Conservation (phyloP, 805 yeast genomes). For the Yamadazyma olivae region DNA sequence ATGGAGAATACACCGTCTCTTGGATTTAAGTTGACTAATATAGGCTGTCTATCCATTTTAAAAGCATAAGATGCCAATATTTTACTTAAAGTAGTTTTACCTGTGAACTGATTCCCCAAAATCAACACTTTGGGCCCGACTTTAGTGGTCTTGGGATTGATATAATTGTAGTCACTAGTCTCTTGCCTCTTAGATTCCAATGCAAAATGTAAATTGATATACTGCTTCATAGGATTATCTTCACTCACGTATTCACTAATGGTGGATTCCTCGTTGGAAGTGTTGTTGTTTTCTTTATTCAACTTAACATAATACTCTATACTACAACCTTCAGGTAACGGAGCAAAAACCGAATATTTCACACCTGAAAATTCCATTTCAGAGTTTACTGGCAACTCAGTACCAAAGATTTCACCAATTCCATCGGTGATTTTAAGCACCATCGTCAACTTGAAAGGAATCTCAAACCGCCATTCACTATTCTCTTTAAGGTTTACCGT, state of each 20-base stretch:
- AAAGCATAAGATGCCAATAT: constrained; percentile 72
- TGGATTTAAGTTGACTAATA: constrained; percentile 80
- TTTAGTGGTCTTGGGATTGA: constrained; percentile 26
- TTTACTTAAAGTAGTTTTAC: constrained; percentile 75
- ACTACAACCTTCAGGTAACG: constrained; percentile 59
- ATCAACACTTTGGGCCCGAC: constrained; percentile 61
- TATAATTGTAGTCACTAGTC: constrained; percentile 18
- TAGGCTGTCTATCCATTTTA: constrained; percentile 63
- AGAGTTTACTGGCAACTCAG: constrained; percentile 76
- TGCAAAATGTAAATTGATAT: constrained; percentile 70
- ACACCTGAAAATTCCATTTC: constrained; percentile 42
- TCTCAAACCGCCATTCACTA: constrained; percentile 80
- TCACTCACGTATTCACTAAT: constrained; percentile 65
- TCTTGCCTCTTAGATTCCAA: constrained; percentile 53
- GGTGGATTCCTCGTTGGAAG: constrained; percentile 32
- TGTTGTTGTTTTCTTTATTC: constrained; percentile 16
- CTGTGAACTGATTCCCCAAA: constrained; percentile 69
- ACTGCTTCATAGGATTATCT: constrained; percentile 63
- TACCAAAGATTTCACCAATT: constrained; percentile 86
- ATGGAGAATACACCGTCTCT: constrained; percentile 62
- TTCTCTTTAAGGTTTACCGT: constrained; percentile 27
- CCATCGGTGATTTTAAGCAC: constrained; percentile 60
- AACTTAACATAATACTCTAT: constrained; percentile 40
- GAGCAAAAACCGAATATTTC: constrained; percentile 37
- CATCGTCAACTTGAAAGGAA: constrained; percentile 49